Evolutionary conservation across 225 moss, liverwort and hornwort species (phyloP).

Genomic region (Neckera pumila): DNA sequence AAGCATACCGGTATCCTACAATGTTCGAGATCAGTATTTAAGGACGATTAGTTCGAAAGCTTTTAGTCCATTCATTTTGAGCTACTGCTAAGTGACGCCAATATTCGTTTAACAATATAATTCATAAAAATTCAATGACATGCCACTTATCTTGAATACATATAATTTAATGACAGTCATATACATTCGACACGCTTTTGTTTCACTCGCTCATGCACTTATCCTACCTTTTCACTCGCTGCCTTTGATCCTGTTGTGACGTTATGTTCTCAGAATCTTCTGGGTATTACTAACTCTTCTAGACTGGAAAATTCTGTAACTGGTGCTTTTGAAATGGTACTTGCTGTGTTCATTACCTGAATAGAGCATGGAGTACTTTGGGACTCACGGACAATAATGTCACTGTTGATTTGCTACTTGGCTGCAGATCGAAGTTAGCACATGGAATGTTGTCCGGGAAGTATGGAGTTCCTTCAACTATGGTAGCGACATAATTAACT

Average conservation of each 20-base stretch:
- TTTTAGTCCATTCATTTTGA: background rate
- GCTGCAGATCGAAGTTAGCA: constrained; percentile 77
- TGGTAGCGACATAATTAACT: constrained; percentile 15
- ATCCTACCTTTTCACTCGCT: background rate
- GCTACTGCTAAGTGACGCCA: background rate
- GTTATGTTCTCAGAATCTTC: background rate
- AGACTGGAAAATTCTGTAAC: background rate
- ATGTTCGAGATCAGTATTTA: background rate
- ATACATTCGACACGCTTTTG: background rate
- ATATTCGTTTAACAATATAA: background rate
- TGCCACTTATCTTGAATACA: background rate
- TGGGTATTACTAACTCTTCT: background rate
- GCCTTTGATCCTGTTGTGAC: background rate
- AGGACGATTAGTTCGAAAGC: background rate
- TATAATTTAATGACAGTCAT: background rate
- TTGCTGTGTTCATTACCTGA: background rate
- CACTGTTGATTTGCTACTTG: background rate
- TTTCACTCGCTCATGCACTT: background rate
- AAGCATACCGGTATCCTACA: background rate
- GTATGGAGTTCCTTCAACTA: constrained; percentile 60
- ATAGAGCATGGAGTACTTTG: background rate
- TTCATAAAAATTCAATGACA: too few relatives aligned
- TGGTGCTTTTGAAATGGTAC: background rate
- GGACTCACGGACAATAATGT: background rate
- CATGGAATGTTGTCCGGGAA: constrained; percentile 87